Percentiles rank a stretch among this genome's conserved stretches.
phyloP scores from a whole-genome alignment of 2,329 filamentous ascomycete genomes.

The Madurella mycetomatis region DNA sequence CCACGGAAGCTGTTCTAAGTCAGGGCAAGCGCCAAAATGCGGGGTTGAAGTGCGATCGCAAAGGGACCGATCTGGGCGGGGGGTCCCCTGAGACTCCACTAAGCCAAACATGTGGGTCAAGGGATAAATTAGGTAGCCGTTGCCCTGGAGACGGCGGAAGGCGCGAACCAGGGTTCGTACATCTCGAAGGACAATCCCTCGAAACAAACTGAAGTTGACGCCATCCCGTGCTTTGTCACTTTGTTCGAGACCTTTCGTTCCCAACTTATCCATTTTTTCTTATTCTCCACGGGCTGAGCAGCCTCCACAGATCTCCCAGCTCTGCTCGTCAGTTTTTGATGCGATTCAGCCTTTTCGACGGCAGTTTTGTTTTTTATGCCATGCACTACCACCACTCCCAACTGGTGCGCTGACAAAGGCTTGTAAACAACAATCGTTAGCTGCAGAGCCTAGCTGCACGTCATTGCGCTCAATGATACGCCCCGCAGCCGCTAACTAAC shows the following conservation, averaged over 20 bases:
- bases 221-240: slow-evolving; percentile 1
- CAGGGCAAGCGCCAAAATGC: slow-evolving; percentile 1
- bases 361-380: slow-evolving; percentile 5
- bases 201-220: slow-evolving; percentile 12
- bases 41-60: slow-evolving; percentile 9
- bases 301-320: slow-evolving; percentile 1
- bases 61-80: slow-evolving; percentile 3
- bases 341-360: slow-evolving; percentile 4
- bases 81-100: slow-evolving; percentile 11
- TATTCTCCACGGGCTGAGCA: not conserved
- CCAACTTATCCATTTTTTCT: not conserved
- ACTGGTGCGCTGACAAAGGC: slow-evolving; percentile 7
- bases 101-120: slow-evolving; percentile 4
- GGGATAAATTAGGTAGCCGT: slow-evolving; percentile 3
- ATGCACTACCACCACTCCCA: slow-evolving; percentile 16
- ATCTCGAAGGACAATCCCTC: slow-evolving; percentile 8
- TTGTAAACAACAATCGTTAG: slow-evolving; percentile 23
- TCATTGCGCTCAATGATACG: slow-evolving; percentile 25
- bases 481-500: slow-evolving; percentile 21
- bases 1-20: not conserved
- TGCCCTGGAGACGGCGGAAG: slow-evolving; percentile 14
- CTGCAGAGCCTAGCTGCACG: slow-evolving; percentile 26
- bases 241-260: slow-evolving; percentile 2
- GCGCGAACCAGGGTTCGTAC: slow-evolving; percentile 14
- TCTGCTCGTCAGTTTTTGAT: slow-evolving; percentile 2